Percentiles rank a stretch among this genome's conserved stretches.
These are phyloP conservation scores for Priceomyces medius DNA, from an alignment of 805 yeast genomes.

Conservation along the genomic window DNA sequence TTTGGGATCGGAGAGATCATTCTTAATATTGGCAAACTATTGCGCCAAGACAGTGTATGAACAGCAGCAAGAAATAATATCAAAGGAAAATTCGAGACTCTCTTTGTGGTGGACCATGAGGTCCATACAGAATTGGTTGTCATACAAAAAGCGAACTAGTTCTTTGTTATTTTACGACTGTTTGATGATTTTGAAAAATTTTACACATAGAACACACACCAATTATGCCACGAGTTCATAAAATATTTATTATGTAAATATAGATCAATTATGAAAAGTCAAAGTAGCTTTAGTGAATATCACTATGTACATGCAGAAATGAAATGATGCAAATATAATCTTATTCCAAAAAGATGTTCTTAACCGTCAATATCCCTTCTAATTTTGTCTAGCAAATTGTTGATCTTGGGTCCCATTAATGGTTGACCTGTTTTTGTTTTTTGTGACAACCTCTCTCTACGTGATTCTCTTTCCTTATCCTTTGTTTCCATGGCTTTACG, in stretches of 20 bases:
- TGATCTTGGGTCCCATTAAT: slow-evolving; percentile 84
- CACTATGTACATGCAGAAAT: slow-evolving; percentile 1
- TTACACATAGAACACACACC: slow-evolving; percentile 6
- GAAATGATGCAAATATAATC: neutral
- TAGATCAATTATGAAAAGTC: neutral
- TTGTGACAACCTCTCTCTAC: slow-evolving; percentile 40
- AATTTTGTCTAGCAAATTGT: slow-evolving; percentile 73
- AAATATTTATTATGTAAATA: neutral
- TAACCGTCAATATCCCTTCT: slow-evolving; percentile 38
- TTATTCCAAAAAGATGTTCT: neutral
- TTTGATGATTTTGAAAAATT: slow-evolving; percentile 21
- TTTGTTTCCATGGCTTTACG: slow-evolving; percentile 33
- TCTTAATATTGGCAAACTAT: slow-evolving; percentile 83
- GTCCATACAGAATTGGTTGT: slow-evolving; percentile 28
- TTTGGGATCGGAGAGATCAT: slow-evolving; percentile 82
- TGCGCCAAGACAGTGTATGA: slow-evolving; percentile 78
- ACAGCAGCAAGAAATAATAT: slow-evolving; percentile 53
- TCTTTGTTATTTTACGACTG: slow-evolving; percentile 35
- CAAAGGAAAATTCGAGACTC: slow-evolving; percentile 14
- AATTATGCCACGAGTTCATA: neutral
- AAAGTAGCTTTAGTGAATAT: neutral
- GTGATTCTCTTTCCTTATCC: slow-evolving; percentile 41
- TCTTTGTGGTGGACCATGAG: slow-evolving; percentile 16
- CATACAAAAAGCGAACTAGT: slow-evolving; percentile 30
- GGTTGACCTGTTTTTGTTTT: slow-evolving; percentile 84